A percentile compares a stretch with the other conserved stretches of the same genome.
phyloP scores from a whole-genome alignment of 805 yeast species.

The Lipomyces yamadae region DNA sequence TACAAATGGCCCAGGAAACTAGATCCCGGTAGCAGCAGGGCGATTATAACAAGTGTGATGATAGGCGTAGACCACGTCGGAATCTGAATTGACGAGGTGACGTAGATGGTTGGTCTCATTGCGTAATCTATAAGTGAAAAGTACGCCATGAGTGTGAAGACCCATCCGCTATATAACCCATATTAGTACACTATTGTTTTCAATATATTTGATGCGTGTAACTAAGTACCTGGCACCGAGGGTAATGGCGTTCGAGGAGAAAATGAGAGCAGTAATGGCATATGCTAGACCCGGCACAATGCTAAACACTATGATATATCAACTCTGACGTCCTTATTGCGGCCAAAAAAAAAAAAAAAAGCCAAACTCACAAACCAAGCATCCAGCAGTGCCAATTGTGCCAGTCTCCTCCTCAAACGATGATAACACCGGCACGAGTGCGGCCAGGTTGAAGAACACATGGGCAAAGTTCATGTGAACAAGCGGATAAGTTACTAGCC shows the following conservation, averaged over 20 bases:
- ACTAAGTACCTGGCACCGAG: conserved; percentile 25
- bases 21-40: conserved; percentile 34
- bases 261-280: conserved; percentile 13
- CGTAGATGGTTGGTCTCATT: conserved; percentile 27
- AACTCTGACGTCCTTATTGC: not conserved
- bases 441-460: conserved; percentile 33
- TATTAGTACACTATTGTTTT: not conserved
- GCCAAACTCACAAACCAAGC: conserved; percentile 23
- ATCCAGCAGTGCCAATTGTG: conserved; percentile 36
- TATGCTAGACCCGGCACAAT: conserved; percentile 34
- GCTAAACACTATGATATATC: conserved; percentile 18
- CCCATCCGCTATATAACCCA: conserved; percentile 28
- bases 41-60: conserved; percentile 27
- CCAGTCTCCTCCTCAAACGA: conserved; percentile 38
- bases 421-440: conserved; percentile 34
- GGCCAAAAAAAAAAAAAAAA: not conserved
- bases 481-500: conserved; percentile 36
- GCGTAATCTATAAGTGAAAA: conserved; percentile 33
- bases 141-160: conserved; percentile 35
- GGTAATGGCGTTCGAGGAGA: conserved; percentile 9
- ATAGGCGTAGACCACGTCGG: conserved; percentile 36
- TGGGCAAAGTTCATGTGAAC: conserved; percentile 34
- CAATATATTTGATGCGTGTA: not conserved
- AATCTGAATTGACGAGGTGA: conserved; percentile 28
- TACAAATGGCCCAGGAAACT: conserved; percentile 31